Evolutionary conservation across 2,329 filamentous ascomycete species (phyloP).

Genomic region (Lojkania enalia): DNA sequence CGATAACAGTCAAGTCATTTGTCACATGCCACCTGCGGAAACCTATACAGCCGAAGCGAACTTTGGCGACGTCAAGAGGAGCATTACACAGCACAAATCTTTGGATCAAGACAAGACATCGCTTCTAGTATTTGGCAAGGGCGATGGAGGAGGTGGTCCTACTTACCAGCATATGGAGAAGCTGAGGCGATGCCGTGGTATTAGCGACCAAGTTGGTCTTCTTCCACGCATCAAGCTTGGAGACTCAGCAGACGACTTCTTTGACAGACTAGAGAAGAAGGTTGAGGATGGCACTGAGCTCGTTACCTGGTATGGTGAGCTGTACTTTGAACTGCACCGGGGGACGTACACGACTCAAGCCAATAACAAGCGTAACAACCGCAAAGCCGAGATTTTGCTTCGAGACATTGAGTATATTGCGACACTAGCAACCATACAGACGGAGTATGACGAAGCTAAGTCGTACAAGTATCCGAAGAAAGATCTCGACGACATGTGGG

Average conservation of each 20-base stretch:
- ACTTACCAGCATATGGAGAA: slow-evolving; percentile 95
- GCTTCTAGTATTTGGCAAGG: slow-evolving; percentile 92
- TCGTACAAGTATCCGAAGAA: slow-evolving; percentile 88
- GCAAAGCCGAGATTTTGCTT: slow-evolving; percentile 80
- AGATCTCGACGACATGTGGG: slow-evolving; percentile 96
- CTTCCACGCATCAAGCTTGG: slow-evolving; percentile 89
- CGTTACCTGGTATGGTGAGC: slow-evolving; percentile 95
- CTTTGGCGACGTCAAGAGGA: slow-evolving; percentile 91
- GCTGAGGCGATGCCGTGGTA: slow-evolving; percentile 84
- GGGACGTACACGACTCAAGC: slow-evolving; percentile 97
- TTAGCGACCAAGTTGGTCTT: slow-evolving; percentile 82
- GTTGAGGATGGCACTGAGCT: slow-evolving; percentile 68
- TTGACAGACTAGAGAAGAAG: slow-evolving; percentile 80
- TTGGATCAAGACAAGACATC: slow-evolving; percentile 91
- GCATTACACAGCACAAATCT: slow-evolving; percentile 90
- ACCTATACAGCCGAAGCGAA: slow-evolving; percentile 94
- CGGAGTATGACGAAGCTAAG: slow-evolving; percentile 50
- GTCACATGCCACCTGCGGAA: slow-evolving; percentile 94
- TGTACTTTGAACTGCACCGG: slow-evolving; percentile 96
- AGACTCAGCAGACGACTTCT: slow-evolving; percentile 91
- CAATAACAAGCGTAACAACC: slow-evolving; percentile 95
- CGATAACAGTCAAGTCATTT: slow-evolving; percentile 94
- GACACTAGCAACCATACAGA: slow-evolving; percentile 77
- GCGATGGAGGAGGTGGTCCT: slow-evolving; percentile 92
- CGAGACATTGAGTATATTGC: slow-evolving; percentile 87